phyloP scores from a whole-genome alignment of 2,329 filamentous ascomycete species.

The Paraconiothyrium sp. region DNA sequence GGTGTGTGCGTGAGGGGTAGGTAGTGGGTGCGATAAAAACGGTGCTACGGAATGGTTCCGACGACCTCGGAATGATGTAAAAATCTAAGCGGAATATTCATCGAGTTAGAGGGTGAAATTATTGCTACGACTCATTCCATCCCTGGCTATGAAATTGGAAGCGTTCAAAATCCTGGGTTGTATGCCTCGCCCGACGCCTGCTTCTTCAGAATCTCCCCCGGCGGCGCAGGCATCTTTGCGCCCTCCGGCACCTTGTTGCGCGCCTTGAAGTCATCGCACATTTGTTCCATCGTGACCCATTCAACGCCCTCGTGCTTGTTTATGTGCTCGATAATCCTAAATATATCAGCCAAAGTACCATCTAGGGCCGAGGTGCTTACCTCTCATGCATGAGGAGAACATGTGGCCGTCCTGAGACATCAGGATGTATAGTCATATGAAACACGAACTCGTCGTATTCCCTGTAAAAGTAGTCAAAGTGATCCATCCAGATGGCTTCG shows the following conservation, averaged over 20 bases:
- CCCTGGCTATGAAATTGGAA: not conserved
- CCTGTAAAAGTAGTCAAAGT: slow-evolving; percentile 78
- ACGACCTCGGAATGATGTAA: not conserved
- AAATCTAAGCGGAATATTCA: not conserved
- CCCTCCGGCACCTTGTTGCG: slow-evolving; percentile 67
- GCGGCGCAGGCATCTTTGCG: slow-evolving; percentile 68
- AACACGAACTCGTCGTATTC: slow-evolving; percentile 82
- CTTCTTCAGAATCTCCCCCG: slow-evolving; percentile 63
- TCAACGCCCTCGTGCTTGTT: slow-evolving; percentile 70
- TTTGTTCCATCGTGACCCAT: slow-evolving; percentile 75
- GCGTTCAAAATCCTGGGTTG: slow-evolving; percentile 17
- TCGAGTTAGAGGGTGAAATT: not conserved
- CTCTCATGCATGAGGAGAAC: slow-evolving; percentile 78
- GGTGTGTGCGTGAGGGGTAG: slow-evolving; percentile 25
- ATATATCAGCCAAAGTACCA: slow-evolving; percentile 4
- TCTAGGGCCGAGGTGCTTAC: slow-evolving; percentile 46
- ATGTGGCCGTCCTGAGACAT: slow-evolving; percentile 71
- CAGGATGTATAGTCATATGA: slow-evolving; percentile 79
- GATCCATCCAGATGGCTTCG: slow-evolving; percentile 72
- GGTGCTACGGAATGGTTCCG: slow-evolving; percentile 13
- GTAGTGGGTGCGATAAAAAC: slow-evolving; percentile 1
- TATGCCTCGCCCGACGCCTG: slow-evolving; percentile 43
- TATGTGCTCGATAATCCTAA: slow-evolving; percentile 72
- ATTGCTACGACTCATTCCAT: not conserved
- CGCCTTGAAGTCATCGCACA: slow-evolving; percentile 77